phyloP scores from a whole-genome alignment of 371 early-diverging fungal genomes.

The Mycotypha africana region DNA sequence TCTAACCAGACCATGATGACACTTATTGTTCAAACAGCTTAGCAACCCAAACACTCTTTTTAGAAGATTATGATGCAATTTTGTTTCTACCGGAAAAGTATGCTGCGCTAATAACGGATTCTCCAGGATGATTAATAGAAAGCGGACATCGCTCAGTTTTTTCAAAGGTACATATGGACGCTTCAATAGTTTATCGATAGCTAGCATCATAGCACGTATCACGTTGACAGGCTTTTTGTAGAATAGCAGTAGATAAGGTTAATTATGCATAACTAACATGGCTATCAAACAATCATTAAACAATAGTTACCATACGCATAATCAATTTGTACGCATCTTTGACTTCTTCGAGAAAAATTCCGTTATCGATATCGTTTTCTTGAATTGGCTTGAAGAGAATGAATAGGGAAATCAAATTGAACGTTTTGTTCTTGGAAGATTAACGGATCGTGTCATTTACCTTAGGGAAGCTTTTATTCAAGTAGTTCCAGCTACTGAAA shows the following conservation, averaged over 20 bases:
- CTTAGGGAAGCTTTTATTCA: constrained; percentile 74
- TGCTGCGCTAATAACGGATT: constrained; percentile 68
- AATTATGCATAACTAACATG: background rate
- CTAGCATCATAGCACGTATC: constrained; percentile 72
- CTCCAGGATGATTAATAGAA: constrained; percentile 81
- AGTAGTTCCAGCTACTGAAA: constrained; percentile 61
- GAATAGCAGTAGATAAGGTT: background rate
- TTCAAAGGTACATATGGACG: constrained; percentile 67
- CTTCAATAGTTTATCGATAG: constrained; percentile 68
- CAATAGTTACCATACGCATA: constrained; percentile 51
- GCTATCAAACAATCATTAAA: too few relatives aligned
- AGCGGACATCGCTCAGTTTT: constrained; percentile 62
- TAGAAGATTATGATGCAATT: constrained; percentile 67
- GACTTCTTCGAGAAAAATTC: constrained; percentile 63
- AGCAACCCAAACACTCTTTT: constrained; percentile 70
- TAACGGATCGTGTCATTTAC: constrained; percentile 27
- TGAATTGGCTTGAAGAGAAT: constrained; percentile 36
- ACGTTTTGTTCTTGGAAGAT: background rate
- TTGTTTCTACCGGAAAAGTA: constrained; percentile 60
- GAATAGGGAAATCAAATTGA: background rate
- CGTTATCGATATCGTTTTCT: constrained; percentile 59
- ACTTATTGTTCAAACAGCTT: constrained; percentile 68
- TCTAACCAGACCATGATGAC: constrained; percentile 71
- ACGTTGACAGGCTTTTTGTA: constrained; percentile 45
- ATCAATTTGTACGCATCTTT: constrained; percentile 66